Conservation (phyloP, 495 filamentous ascomycete genomes). For the Trichoderma gamsii region DNA sequence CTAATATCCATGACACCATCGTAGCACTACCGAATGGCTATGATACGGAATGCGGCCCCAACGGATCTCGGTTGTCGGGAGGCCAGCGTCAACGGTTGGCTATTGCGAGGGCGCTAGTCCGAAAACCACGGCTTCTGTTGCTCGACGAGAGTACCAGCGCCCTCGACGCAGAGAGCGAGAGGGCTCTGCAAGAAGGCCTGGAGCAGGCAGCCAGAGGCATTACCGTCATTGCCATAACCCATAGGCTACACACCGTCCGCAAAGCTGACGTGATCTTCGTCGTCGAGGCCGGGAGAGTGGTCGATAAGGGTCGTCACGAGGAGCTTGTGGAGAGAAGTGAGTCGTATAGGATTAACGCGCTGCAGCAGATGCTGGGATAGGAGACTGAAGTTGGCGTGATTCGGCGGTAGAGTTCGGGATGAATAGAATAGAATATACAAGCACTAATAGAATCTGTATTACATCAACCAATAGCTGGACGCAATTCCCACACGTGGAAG, state of each 20-base stretch:
- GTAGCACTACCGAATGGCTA: constrained; percentile 53
- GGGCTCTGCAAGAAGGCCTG: constrained; percentile 63
- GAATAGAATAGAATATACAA: neutral
- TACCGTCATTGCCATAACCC: constrained; percentile 80
- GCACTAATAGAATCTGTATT: neutral
- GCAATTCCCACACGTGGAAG: constrained; percentile 6
- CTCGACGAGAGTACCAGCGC: constrained; percentile 83
- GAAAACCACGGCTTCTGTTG: constrained; percentile 74
- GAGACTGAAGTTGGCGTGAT: too few relatives aligned
- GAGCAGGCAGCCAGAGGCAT: constrained; percentile 62
- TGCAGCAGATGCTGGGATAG: constrained; percentile 33
- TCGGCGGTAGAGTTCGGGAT: too few relatives aligned
- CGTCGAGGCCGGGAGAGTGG: constrained; percentile 59
- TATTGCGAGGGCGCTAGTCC: constrained; percentile 71
- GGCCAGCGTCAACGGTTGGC: constrained; percentile 64
- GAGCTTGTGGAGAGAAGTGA: constrained; percentile 56
- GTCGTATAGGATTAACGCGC: constrained; percentile 49
- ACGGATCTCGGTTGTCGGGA: constrained; percentile 44
- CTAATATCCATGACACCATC: constrained; percentile 56
- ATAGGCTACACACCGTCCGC: constrained; percentile 67
- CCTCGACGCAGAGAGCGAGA: constrained; percentile 67
- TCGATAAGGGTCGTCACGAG: constrained; percentile 62
- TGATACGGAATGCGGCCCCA: constrained; percentile 51
- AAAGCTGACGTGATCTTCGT: constrained; percentile 72
- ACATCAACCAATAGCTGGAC: neutral